Conservation (phyloP, 495 filamentous ascomycete genomes). For the Emericellopsis terricola region DNA sequence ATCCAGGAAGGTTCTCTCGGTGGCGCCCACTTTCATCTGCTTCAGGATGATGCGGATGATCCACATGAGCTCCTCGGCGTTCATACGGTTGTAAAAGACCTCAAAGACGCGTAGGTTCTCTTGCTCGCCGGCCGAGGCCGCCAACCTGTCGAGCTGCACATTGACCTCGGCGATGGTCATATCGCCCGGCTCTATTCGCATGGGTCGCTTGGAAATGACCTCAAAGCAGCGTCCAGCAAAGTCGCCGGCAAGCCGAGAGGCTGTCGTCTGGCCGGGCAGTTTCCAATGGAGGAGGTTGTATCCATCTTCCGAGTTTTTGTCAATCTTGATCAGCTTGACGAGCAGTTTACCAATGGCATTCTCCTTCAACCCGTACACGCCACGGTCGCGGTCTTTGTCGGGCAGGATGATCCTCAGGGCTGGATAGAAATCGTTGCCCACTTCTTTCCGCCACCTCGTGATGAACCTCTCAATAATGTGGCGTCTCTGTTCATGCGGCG, state of each 20-base stretch:
- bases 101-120: conserved; percentile 63
- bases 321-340: conserved; percentile 83
- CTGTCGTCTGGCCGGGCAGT: conserved; percentile 49
- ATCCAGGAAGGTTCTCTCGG: conserved; percentile 79
- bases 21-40: conserved; percentile 96
- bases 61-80: conserved; percentile 86
- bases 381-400: conserved; percentile 80
- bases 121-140: conserved; percentile 58
- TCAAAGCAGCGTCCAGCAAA: conserved; percentile 80
- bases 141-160: conserved; percentile 62
- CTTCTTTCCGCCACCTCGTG: conserved; percentile 68
- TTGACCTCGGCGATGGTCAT: conserved; percentile 86
- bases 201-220: conserved; percentile 67
- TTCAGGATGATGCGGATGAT: conserved; percentile 84
- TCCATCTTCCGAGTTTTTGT: conserved; percentile 78
- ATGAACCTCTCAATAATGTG: conserved; percentile 83
- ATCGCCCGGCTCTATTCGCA: conserved; percentile 52
- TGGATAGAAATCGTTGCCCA: conserved; percentile 85
- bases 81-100: conserved; percentile 80
- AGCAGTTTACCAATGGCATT: conserved; percentile 74
- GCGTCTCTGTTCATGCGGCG: conserved; percentile 69
- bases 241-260: conserved; percentile 59
- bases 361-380: conserved; percentile 92
- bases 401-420: conserved; percentile 85
- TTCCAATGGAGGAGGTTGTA: conserved; percentile 85